These are phyloP conservation scores for Saccharomycopsis sp. DNA, from an alignment of 805 yeast genomes.

Conservation along the genomic window DNA sequence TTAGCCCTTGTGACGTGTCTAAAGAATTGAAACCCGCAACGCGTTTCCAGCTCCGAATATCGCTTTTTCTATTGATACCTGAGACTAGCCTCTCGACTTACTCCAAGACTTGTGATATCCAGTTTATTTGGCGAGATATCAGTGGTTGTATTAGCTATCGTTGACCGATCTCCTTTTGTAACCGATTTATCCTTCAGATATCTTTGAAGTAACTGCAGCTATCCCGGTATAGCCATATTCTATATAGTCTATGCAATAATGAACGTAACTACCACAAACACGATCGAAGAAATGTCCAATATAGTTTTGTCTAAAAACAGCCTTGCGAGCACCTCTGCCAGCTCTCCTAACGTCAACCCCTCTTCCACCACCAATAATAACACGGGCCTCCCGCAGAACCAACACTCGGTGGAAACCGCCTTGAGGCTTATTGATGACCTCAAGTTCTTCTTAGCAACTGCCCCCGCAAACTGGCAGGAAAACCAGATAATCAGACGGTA, in stretches of 20 bases:
- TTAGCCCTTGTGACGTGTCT: no score
- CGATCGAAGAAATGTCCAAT: neutral
- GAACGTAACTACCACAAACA: neutral
- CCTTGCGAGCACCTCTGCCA: neutral
- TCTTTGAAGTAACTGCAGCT: neutral
- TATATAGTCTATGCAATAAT: neutral
- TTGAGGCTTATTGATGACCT: constrained; percentile 64
- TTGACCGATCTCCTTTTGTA: no score
- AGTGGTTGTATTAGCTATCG: no score
- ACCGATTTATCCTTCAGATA: neutral
- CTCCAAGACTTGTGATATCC: no score
- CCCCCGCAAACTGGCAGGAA: constrained; percentile 91
- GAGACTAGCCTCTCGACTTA: no score
- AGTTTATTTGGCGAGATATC: no score
- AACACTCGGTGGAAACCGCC: constrained; percentile 39
- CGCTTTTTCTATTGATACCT: no score
- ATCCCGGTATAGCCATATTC: neutral
- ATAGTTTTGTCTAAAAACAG: neutral
- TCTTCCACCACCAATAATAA: neutral
- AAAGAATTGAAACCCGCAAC: neutral
- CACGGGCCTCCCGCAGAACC: neutral
- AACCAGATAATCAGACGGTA: constrained; percentile 83
- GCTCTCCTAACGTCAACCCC: neutral
- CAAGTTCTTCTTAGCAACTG: constrained; percentile 82
- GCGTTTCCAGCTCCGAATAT: no score